Percentiles rank a stretch among this genome's conserved stretches.
phyloP scores from a whole-genome alignment of 163 green algal genomes.

The Smithsoniella earleae region DNA sequence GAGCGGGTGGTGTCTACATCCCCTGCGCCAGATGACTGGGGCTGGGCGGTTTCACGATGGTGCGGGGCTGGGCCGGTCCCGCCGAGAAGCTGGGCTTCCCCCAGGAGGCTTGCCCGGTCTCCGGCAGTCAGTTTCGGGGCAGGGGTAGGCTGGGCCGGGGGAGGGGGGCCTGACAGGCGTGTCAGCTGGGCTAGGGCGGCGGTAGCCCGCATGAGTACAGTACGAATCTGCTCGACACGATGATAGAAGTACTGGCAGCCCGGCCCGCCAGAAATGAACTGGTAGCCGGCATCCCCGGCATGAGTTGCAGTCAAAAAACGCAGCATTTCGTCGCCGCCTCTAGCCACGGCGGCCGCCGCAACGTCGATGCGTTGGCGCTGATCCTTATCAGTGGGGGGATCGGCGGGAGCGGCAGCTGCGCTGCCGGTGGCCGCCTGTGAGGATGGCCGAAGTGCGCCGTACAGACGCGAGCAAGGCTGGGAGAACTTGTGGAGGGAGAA shows the following conservation, averaged over 20 bases:
- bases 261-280: conserved; percentile 39
- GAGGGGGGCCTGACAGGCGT: background rate
- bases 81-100: conserved; percentile 52
- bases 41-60: background rate
- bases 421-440: background rate
- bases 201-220: background rate
- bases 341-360: conserved; percentile 67
- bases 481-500: background rate
- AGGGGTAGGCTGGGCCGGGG: conserved; percentile 7
- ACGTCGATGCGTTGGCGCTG: conserved; percentile 57
- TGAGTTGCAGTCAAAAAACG: conserved; percentile 47
- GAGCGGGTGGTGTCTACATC: background rate
- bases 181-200: conserved; percentile 13
- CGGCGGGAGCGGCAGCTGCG: conserved; percentile 28
- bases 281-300: background rate
- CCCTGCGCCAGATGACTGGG: conserved; percentile 16
- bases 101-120: conserved; percentile 51
- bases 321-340: conserved; percentile 59
- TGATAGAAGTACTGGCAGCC: conserved; percentile 67
- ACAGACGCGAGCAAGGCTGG: background rate
- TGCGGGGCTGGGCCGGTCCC: background rate
- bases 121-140: conserved; percentile 36
- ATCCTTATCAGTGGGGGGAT: conserved; percentile 45
- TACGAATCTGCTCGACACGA: conserved; percentile 35
- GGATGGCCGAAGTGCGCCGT: background rate